Evolutionary conservation across 148 eudicot genomes (phyloP), one percentile per base, ranked within the genome.

Genomic region (Selenicereus undatus): DNA sequence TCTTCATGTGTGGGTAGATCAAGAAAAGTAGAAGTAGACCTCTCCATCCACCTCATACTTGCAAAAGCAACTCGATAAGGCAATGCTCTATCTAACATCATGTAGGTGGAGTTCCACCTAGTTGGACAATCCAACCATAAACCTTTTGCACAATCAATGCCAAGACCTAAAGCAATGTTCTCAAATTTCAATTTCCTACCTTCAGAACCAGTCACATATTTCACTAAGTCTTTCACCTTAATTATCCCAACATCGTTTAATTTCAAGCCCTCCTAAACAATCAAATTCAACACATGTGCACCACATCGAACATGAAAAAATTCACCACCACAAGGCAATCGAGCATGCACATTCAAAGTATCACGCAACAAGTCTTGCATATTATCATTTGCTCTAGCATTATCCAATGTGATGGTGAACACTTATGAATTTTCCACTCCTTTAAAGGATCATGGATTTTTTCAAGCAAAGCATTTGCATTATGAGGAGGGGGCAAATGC

Each of bases 91-190:
- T 4, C 3, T 21, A 78, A 36, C 80, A 66, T 68, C 50, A 42
- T 62, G 11, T n/a, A 74, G 17, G 76, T 74, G 16, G 66, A 75
- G 36, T 75, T 54, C 78, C 43, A 75, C 60, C 45, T 75, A 27
- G 66, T 54, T 14, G 13, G 36, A 75, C 78, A 75, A 54, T 75
- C 79, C 32, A 77, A 62, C 22, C 4, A 22, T 21, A 76, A 35
- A 21, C 79, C 30, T 22, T 8, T 76, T 32, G 69, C 36, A 76
- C 16, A 30, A 76, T 76, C 66, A 35, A 76, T 36, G 22, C 48
- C 30, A 20, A 16, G 13, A 58, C 42, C 48, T 3, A 54, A 8
- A 35, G 66, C 70, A 32, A 11, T 27, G 36, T 75, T 65, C 39
- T 75, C 39, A 75, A 75, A 75, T 50, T 26, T 75, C 36, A 73